A percentile compares a stretch with the other conserved stretches of the same genome.
phyloP scores from a whole-genome alignment of 305 asterid species.

The Fraxinus baroniana region DNA sequence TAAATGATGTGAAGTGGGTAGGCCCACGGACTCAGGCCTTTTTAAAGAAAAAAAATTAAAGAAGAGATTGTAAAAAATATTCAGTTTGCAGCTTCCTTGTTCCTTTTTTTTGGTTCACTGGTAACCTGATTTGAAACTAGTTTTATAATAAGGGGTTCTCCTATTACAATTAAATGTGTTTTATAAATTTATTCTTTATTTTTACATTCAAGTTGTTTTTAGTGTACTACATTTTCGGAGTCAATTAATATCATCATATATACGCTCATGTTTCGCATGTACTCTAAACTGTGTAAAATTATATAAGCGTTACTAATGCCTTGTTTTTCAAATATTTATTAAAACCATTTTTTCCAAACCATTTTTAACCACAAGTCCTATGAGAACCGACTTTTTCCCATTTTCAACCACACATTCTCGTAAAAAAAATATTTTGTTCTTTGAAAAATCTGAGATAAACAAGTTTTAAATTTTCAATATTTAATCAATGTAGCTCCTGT shows the following conservation, averaged over 20 bases:
- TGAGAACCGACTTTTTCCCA: neutral
- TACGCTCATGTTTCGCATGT: neutral
- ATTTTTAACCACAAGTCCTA: neutral
- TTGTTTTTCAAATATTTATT: neutral
- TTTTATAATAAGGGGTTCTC: neutral
- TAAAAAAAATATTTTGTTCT: too few species aligned
- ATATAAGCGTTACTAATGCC: neutral
- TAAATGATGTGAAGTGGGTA: neutral
- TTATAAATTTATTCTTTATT: neutral
- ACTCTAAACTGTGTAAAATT: neutral
- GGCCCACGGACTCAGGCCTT: neutral
- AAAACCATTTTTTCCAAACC: neutral
- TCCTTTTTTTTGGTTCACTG: neutral
- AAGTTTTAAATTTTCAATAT: neutral
- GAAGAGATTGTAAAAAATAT: neutral
- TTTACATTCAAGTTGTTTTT: neutral
- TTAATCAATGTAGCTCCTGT: neutral
- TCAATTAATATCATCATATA: neutral
- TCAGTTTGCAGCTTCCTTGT: neutral
- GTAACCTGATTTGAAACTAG: neutral
- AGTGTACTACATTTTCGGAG: neutral
- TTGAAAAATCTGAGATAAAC: neutral
- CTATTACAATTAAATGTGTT: neutral
- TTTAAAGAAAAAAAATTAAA: neutral
- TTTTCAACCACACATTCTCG: neutral